Base-by-base conservation (phyloP, 2,329 filamentous ascomycete genomes). In the Xylariaceae sp. region DNA sequence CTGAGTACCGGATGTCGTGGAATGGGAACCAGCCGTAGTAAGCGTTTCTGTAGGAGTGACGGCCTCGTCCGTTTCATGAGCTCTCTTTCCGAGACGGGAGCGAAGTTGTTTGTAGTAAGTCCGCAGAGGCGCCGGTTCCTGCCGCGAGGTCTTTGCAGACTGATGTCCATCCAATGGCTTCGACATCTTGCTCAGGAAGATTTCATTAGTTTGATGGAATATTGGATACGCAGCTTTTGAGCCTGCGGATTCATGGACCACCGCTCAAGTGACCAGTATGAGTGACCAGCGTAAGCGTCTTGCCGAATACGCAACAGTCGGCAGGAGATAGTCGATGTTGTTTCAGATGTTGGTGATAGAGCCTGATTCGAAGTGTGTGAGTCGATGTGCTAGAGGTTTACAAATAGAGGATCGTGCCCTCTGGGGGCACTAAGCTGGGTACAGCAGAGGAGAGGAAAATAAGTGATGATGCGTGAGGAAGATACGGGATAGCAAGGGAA, bases 71-170 rank as follows among this genome's bases (percentile, higher is more conserved):
- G 39, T 45, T 35, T 57, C 61, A 30, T 57, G 44, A 9, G 47
- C 57, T 13, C 56, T 60, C 45, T 65, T 62, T 18, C 57, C 60
- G 2, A 64, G 54, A 42, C 61, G 44, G 13, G 51, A 57, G 47
- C 45, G 56, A 37, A 63, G 9, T 45, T 60, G 58, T 9, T 61
- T 44, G 53, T 58, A 55, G 53, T 61, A 65, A 13, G 58, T 37
- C 30, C 51, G 58, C n/a, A 53, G 17, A 23, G 55, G 45, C 37
- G 53, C 23, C 10, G 51, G 58, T 44, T 62, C 39, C 11, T 45
- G 53, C 18, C 52, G 17, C 11, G 18, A 18, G n/a, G 47, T 11
- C 8, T 42, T 56, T 35, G 37, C 17, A 5, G 49, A 42, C 47
- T 62, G 58, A n/a, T 18, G 23, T n/a, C 48, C 45, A 30, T 23